Evolutionary conservation across 139 green algal species (phyloP), one percentile per base, ranked within the genome.

Genomic region (Raphidocelis subcapitata): DNA sequence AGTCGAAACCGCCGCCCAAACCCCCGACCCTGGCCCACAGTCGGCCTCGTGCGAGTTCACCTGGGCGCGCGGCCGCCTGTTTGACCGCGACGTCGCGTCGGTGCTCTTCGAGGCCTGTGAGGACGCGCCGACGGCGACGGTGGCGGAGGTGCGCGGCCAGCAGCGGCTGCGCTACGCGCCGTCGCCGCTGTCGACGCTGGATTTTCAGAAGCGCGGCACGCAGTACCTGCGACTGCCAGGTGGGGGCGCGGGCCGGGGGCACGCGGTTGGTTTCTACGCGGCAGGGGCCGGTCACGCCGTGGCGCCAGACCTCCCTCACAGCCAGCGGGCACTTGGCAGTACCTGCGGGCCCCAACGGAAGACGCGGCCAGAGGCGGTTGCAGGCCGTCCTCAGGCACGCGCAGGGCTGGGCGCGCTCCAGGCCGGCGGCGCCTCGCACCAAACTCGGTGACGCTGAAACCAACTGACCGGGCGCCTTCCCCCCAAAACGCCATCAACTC

Each of bases 131-230:
- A 65, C 62, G 26, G 91, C 92, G 16, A 90, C 79, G 0, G 87
- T 95, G 51, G 81, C 57, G 28, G 71, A 85, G 79, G 84, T 82
- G 15, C 35, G n/a, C 63, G 84, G 84, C 21, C 54, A 55, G 5
- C 73, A 59, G 5, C 72, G 46, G 60, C 69, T 52, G 23, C 66
- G 66, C 1, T 62, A 63, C 28, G 78, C 84, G 0, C 96, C 96
- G 2, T 36, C 75, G 24, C 96, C 96, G 0, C 86, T 99, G 54
- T 92, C 85, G 76, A 99, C 96, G 2, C 84, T 99, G 67, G 96
- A 98, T 73, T 91, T 99, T 86, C 90, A 96, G 78, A 99, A 99
- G 84, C 73, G 83, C 0, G 93, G 84, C 33, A 97, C 87, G 2
- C 57, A 83, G 60, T 85, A 85, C 59, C 86, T 98, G 56, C 84